Evolutionary conservation across 495 filamentous ascomycete species (phyloP), one percentile per base, ranked within the genome.

Genomic region (Halenospora varia): DNA sequence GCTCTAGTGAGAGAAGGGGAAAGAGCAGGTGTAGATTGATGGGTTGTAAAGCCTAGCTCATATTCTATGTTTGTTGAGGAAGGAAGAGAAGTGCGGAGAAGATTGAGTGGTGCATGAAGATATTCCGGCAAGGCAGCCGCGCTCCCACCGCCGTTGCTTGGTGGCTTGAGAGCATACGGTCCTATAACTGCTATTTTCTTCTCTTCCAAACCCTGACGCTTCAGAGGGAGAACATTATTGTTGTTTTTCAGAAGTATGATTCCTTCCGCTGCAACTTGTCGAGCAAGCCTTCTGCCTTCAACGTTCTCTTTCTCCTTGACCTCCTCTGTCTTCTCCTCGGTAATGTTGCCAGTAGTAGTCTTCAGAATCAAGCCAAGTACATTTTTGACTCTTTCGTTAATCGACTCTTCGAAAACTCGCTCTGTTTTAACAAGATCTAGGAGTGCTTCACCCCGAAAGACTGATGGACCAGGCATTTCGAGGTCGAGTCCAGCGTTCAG

Each of bases 391-490:
- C 84, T 71, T 47, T 83, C 75, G 60, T 88, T 61, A 19, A 80
- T 69, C 52, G 77, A 75, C 50, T 76, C 71, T 15, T 75, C 66
- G 41, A 85, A 73, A 60, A 81, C 82, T 57, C 80, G n/a, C n/a
- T n/a, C 76, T 1, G 75, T 75, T 0, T 72, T 74, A 8, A 83
- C 75, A 46, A 78, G 77, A 54, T 85, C 79, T 26, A 74, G 73
- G 53, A 86, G 75, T 45, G 76, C 65, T 41, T 76, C 73, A 35
- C 83, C 83, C 41, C 87, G 75, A 73, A 83, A 88, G 45, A 79
- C 72, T 1, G 85, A 73, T 29, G 85, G 85, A 2, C 86, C 86
- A 2, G 86, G 86, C 85, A 89, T 89, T 65, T 90, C 85, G 10
- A 90, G 69, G 63, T 89, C 85, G 3, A 88, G 72, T 3, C 87